These are phyloP conservation scores for Rosa hybrid DNA, from an alignment of 331 rosid genomes.

Conservation along the genomic window DNA sequence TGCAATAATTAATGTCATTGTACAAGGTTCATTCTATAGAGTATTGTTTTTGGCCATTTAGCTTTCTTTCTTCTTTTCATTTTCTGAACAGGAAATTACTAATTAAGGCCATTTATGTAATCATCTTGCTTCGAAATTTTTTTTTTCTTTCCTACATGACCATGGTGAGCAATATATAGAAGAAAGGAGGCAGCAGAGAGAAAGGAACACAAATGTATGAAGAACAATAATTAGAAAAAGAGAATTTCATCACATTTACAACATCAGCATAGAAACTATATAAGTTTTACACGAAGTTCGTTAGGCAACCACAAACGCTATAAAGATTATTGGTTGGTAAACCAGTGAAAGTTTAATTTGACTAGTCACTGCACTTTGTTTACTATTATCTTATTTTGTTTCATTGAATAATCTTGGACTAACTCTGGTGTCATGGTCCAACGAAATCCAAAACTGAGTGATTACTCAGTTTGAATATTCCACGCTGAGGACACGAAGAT, in stretches of 20 bases:
- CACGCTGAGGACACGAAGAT: not conserved
- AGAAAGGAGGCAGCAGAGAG: not conserved
- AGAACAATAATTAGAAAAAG: no score
- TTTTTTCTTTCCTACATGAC: not conserved
- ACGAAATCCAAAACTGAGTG: not conserved
- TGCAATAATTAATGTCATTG: not conserved
- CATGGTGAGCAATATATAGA: not conserved
- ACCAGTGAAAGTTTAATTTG: not conserved
- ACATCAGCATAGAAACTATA: not conserved
- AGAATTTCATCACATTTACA: not conserved
- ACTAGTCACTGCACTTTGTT: no score
- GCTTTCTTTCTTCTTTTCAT: not conserved
- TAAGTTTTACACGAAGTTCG: not conserved
- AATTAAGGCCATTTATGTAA: not conserved
- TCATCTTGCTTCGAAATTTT: not conserved
- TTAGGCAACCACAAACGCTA: not conserved
- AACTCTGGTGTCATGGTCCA: not conserved
- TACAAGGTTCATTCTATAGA: not conserved
- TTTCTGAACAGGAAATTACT: no score
- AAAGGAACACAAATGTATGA: no score
- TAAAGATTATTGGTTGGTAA: not conserved
- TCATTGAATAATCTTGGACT: not conserved
- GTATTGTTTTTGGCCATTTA: not conserved
- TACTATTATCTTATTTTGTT: no score
- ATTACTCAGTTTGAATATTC: conserved; percentile 2